Base-by-base conservation (phyloP, 352 stramenopile genomes). In the Phytophthora rubi region DNA sequence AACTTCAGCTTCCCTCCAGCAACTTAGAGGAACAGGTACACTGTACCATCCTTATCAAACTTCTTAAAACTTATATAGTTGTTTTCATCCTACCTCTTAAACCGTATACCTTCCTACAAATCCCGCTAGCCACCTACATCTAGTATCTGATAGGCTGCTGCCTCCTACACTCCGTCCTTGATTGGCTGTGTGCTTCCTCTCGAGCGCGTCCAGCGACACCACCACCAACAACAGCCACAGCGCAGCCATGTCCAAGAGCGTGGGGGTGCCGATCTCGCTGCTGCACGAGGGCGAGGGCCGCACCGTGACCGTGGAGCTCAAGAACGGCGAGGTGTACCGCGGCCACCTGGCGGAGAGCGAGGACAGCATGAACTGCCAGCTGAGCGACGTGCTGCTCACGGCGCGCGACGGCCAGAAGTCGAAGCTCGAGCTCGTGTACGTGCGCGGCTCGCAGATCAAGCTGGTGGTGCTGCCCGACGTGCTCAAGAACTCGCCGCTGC, bases 301-400 rank as follows among this genome's bases (percentile, higher is more conserved):
- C 58, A 85, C 76, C 21, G 88, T 97, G 63, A 96, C 89, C 6
- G 73, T 96, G 18, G 90, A 97, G 79, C 85, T 95, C 23, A 96
- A 95, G 83, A 95, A 95, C 44, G 89, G 90, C 37, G 89, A 96
- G 64, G 90, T 95, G 59, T 97, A 97, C 70, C 84, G 88, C 47
- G 90, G 90, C 5, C 77, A 94, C 57, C 68, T 97, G 49, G 69
- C 79, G 15, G 86, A 96, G 70, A 95, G 85, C 62, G 90, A 97
- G 72, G 90, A 97, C 76, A 99, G 95, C 55, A 99, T 99, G 97
- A 99, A 99, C 80, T 97, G 97, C 77, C 96, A 97, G 73, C 78
- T 99, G 15, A 97, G 89, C 33, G 92, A 98, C 75, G 89, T 95
- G 57, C 85, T 94, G 58, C 73, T 96, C 42, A 97, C 89, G n/a